A percentile compares a stretch with the other conserved stretches of the same genome.
These are phyloP conservation scores for Zychaea mexicana DNA, from an alignment of 371 early-diverging fungal genomes.

Conservation along the genomic window DNA sequence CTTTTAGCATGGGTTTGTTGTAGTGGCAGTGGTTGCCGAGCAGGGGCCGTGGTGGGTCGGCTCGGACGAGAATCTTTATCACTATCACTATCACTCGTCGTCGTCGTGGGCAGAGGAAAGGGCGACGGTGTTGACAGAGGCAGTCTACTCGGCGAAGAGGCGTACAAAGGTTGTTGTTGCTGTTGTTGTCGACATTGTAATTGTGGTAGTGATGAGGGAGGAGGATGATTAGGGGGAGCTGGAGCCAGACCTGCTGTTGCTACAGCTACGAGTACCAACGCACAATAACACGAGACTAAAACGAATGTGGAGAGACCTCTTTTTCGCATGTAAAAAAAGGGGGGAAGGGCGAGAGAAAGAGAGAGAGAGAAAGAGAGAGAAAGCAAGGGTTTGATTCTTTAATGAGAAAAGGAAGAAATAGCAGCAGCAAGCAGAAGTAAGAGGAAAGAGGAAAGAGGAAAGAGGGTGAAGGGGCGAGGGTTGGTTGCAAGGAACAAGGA, in stretches of 20 bases:
- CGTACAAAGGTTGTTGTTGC: too few species aligned
- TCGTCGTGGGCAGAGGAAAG: background rate
- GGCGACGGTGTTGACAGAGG: background rate
- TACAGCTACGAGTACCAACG: background rate
- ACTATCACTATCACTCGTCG: too few species aligned
- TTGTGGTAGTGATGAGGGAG: background rate
- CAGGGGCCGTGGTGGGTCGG: background rate
- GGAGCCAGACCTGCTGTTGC: background rate
- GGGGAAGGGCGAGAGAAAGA: background rate
- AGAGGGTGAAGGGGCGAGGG: background rate
- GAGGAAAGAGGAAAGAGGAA: background rate
- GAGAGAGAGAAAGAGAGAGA: background rate
- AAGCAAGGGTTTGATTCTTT: too few species aligned
- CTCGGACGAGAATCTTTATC: too few species aligned
- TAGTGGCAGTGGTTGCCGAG: background rate
- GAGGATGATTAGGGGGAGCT: background rate
- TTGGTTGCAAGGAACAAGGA: too few species aligned
- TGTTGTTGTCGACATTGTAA: background rate
- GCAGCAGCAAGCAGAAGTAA: too few species aligned
- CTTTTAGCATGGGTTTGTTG: too few species aligned
- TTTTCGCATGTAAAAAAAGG: background rate
- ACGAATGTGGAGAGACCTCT: background rate
- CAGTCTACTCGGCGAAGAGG: background rate
- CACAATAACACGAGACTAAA: slow-evolving; percentile 1
- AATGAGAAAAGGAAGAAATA: background rate